phyloP scores from a whole-genome alignment of 352 stramenopile species.

The Phytopythium aichiense region DNA sequence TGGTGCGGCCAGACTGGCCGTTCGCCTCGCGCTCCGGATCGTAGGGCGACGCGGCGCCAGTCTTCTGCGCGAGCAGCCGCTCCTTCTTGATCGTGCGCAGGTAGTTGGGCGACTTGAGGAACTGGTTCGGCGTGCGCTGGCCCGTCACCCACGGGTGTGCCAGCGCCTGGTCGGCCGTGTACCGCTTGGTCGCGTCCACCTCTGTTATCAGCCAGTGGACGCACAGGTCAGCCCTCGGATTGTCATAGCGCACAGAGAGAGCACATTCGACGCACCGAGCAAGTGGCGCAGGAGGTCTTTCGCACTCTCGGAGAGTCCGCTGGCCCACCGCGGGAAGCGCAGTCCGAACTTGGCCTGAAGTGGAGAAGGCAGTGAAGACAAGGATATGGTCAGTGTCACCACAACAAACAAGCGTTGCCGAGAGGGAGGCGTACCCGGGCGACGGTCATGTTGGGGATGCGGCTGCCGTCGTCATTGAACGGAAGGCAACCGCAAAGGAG shows the following conservation, averaged over 20 bases:
- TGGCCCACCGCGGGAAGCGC: constrained; percentile 93
- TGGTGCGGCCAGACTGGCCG: constrained; percentile 16
- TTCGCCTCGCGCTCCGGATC: constrained; percentile 14
- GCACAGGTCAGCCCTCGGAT: neutral
- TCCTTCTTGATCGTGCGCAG: constrained; percentile 79
- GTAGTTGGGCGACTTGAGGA: constrained; percentile 84
- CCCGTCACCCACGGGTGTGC: constrained; percentile 86
- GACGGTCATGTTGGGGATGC: constrained; percentile 73
- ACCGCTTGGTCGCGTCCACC: constrained; percentile 74
- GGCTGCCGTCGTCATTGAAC: constrained; percentile 96
- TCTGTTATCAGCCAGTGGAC: constrained; percentile 24
- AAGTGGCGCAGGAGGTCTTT: constrained; percentile 84
- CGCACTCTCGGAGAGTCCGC: constrained; percentile 73
- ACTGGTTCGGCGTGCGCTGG: constrained; percentile 83
- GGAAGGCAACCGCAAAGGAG: constrained; percentile 96
- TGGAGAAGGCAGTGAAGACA: constrained; percentile 11
- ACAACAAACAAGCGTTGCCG: constrained; percentile 11
- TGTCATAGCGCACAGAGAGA: neutral
- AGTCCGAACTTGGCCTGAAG: constrained; percentile 91
- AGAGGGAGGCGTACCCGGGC: constrained; percentile 37
- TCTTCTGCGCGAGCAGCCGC: constrained; percentile 34
- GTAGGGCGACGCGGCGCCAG: constrained; percentile 17
- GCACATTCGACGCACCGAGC: constrained; percentile 32
- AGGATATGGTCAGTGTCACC: neutral
- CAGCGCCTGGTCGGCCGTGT: constrained; percentile 77